Percentiles rank a stretch among this genome's conserved stretches.
Conservation (phyloP, 2,329 filamentous ascomycete genomes). For the Colletotrichum theobromicola region DNA sequence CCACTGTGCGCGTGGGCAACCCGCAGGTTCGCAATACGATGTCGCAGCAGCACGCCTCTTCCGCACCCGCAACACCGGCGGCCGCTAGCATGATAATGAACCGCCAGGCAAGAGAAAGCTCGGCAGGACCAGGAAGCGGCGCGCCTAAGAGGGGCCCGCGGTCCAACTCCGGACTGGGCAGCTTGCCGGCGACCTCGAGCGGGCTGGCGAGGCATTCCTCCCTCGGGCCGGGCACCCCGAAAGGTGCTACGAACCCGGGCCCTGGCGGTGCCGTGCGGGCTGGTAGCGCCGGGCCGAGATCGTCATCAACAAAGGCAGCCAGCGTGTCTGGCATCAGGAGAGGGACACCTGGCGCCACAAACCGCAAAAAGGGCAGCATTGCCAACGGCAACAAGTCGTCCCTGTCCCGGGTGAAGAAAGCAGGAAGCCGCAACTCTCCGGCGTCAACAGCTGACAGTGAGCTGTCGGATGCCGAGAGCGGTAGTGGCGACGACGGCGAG, state of each 20-base stretch:
- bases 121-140: constrained; percentile 57
- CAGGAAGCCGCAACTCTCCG: constrained; percentile 62
- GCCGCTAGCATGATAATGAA: constrained; percentile 65
- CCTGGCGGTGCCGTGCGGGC: constrained; percentile 48
- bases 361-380: constrained; percentile 52
- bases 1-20: constrained; percentile 46
- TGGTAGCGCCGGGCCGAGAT: constrained; percentile 66
- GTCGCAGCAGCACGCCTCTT: constrained; percentile 56
- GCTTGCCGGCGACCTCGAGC: constrained; percentile 57
- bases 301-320: constrained; percentile 50
- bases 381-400: constrained; percentile 58
- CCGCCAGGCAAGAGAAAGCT: constrained; percentile 61
- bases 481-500: constrained; percentile 58
- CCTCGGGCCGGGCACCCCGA: constrained; percentile 67
- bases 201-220: constrained; percentile 67
- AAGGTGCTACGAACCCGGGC: constrained; percentile 39
- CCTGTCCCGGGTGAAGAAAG: constrained; percentile 67
- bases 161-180: constrained; percentile 51
- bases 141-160: constrained; percentile 59
- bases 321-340: constrained; percentile 48
- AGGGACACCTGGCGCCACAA: constrained; percentile 47
- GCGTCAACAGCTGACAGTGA: constrained; percentile 69
- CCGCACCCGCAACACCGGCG: constrained; percentile 65
- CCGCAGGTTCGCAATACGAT: constrained; percentile 56
- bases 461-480: constrained; percentile 66